Conservation (phyloP, 805 yeast genomes). For the Candida hungchunana region DNA sequence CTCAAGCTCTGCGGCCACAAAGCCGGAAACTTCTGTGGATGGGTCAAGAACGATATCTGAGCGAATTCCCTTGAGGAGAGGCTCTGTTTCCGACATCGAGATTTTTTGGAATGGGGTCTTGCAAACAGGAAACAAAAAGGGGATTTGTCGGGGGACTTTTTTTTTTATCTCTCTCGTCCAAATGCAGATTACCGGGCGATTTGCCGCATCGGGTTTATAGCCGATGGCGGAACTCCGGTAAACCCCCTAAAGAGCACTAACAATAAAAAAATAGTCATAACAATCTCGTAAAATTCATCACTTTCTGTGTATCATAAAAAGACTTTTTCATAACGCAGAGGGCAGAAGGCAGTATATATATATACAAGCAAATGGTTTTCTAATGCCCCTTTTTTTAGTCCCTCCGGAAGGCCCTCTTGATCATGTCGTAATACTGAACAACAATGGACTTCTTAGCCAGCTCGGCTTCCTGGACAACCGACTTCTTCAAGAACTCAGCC, state of each 20-base stretch:
- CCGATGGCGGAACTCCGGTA: too few species aligned
- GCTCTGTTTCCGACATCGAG: constrained; percentile 14
- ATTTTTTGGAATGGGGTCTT: not conserved
- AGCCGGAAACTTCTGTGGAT: constrained; percentile 30
- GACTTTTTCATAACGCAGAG: too few species aligned
- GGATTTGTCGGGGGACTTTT: too few species aligned
- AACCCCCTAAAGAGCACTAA: too few species aligned
- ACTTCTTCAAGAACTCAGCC: constrained; percentile 34
- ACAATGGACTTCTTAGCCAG: constrained; percentile 21
- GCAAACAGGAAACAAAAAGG: not conserved
- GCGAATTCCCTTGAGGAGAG: constrained; percentile 19
- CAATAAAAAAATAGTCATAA: too few species aligned
- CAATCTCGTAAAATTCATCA: too few species aligned
- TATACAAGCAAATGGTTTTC: too few species aligned
- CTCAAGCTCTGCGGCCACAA: constrained; percentile 31
- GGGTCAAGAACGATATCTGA: constrained; percentile 27
- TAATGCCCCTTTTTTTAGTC: too few species aligned
- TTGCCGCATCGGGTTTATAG: too few species aligned
- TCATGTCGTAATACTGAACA: constrained; percentile 20
- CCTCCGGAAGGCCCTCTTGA: constrained; percentile 23
- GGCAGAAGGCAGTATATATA: too few species aligned
- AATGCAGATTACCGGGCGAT: too few species aligned
- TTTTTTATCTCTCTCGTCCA: not conserved
- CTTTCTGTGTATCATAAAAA: too few species aligned
- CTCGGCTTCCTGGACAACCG: constrained; percentile 27